phyloP scores from a whole-genome alignment of 768 basidiomycete genomes.

The Collybiopsis luxurians region DNA sequence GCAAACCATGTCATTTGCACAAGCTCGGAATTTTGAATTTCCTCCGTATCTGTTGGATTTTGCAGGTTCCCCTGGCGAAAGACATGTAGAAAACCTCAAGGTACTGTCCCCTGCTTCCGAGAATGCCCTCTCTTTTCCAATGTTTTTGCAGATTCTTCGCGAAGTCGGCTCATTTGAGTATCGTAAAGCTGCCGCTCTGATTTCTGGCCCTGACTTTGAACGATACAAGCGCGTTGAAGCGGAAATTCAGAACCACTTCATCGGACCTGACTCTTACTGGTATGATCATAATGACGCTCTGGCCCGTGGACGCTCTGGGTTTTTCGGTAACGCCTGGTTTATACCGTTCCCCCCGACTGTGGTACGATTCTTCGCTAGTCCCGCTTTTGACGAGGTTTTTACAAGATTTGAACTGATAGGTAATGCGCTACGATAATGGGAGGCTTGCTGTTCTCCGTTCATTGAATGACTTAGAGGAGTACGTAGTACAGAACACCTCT shows the following conservation, averaged over 20 bases:
- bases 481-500: constrained; percentile 60
- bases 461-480: constrained; percentile 50
- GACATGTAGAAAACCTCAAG: constrained; percentile 79
- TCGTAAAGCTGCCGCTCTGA: constrained; percentile 44
- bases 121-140: too few species aligned
- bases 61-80: constrained; percentile 58
- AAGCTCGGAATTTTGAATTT: constrained; percentile 53
- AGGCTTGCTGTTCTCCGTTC: constrained; percentile 44
- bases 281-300: constrained; percentile 29
- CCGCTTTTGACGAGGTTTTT: constrained; percentile 2
- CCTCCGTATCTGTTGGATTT: constrained; percentile 73
- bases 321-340: constrained; percentile 80
- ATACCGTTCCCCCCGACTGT: constrained; percentile 76
- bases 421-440: constrained; percentile 69
- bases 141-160: constrained; percentile 55
- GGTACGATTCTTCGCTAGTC: constrained; percentile 28
- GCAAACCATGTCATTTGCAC: constrained; percentile 57
- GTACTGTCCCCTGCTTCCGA: too few species aligned
- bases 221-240: constrained; percentile 46
- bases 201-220: constrained; percentile 44
- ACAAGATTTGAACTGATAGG: constrained; percentile 24
- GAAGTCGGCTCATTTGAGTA: constrained; percentile 64
- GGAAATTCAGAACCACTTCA: constrained; percentile 51
- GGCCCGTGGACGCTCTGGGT: constrained; percentile 38
- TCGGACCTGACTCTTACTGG: constrained; percentile 79